Evolutionary conservation across 148 eudicot species (phyloP), one percentile per base, ranked within the genome.

Genomic region (Amaranthus hypochondriacus): DNA sequence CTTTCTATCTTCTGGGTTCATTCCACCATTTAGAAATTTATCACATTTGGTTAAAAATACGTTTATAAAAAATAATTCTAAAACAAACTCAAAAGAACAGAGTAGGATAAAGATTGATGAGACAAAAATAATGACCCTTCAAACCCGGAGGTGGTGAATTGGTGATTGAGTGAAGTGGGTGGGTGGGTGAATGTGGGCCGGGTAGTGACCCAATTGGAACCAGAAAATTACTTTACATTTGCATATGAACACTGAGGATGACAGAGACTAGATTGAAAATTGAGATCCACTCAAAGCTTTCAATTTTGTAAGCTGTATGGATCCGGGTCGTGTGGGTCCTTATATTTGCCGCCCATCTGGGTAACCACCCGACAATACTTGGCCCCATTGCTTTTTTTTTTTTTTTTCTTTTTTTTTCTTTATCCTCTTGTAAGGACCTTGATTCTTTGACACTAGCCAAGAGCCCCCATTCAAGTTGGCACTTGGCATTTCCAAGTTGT

Each of bases 241-340:
- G 4, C 54, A 72, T n/a, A 49, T 56, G 64, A 68, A 68, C 60
- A 68, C 67, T 59, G 72, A 50, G 15, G 57, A 52, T 56, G 57
- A 51, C 52, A 72, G 53, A 14, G 55, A 58, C 60, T 58, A 63
- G 2, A 28, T 28, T 28, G 1, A 28, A 2, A 28, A 28, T 10
- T 46, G 72, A 75, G 48, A 76, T 76, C 79, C 79, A 70, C 79
- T 76, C 65, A 62, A 53, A 28, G 78, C 78, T 69, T 76, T 76
- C 65, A 56, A 52, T 43, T 68, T 52, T 28, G n/a, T 69, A 59
- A 61, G 49, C 42, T 76, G 73, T 69, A 76, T 68, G 78, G 73
- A 56, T 67, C 46, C 9, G 56, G 21, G 69, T 55, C 39, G 1
- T 28, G 39, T 28, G 74, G 79, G 62, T 59, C 79, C 70, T 53